These are phyloP conservation scores for Marasmius oreades DNA, from an alignment of 1,284 basidiomycete species.

Conservation along the genomic window DNA sequence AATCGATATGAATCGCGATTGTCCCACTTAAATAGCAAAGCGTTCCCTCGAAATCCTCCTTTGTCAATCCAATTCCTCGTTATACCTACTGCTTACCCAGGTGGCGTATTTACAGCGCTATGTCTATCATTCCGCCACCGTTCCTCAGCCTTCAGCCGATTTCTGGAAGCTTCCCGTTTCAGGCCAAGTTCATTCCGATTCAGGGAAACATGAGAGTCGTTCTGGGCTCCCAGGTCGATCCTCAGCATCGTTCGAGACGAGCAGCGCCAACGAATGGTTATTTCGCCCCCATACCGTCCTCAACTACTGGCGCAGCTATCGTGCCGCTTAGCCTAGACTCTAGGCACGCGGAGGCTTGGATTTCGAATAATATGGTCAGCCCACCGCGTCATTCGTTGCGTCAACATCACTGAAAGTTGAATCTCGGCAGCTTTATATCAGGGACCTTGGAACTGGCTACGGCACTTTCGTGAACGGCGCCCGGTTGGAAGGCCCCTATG, in stretches of 20 bases:
- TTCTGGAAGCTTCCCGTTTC: conserved; percentile 40
- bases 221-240: conserved; percentile 27
- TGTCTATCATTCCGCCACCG: conserved; percentile 12
- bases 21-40: not conserved
- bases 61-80: conserved; percentile 4
- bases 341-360: conserved; percentile 41
- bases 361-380: conserved; percentile 35
- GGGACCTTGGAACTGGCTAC: conserved; percentile 38
- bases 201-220: conserved; percentile 26
- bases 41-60: not conserved
- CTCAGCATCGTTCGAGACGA: conserved; percentile 15
- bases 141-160: conserved; percentile 33
- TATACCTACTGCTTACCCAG: not conserved
- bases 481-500: conserved; percentile 31
- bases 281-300: conserved; percentile 25
- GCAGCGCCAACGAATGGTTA: conserved; percentile 29
- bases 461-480: conserved; percentile 43
- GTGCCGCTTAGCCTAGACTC: conserved; percentile 33
- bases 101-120: not conserved
- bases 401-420: not conserved
- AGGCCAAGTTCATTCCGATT: conserved; percentile 35
- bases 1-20: not conserved
- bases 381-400: not conserved
- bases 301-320: conserved; percentile 15
- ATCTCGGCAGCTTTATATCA: conserved; percentile 34